Percentiles rank a stretch among this genome's conserved stretches.
Evolutionary conservation across 1,284 basidiomycete species (phyloP).

Genomic region (Ceratobasidium sp.): DNA sequence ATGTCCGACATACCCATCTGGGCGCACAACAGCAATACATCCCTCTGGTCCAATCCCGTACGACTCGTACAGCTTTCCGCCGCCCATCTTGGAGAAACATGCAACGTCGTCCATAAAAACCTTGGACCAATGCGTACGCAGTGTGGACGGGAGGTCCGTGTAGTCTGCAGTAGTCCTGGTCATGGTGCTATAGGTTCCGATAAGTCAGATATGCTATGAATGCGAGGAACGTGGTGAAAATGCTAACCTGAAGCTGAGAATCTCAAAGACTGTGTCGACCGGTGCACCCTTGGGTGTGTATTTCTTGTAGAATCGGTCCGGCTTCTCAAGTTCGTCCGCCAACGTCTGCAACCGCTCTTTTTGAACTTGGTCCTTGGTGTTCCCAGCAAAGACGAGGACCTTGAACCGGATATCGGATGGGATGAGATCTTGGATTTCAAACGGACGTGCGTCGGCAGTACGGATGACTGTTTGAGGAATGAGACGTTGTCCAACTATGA

Average conservation of each 20-base stretch:
- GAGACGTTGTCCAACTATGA: conserved; percentile 72
- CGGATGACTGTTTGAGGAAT: conserved; percentile 72
- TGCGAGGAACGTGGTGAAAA: neutral
- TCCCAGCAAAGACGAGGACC: conserved; percentile 76
- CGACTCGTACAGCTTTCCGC: conserved; percentile 67
- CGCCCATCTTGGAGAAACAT: conserved; percentile 58
- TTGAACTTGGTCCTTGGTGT: conserved; percentile 62
- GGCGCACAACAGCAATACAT: conserved; percentile 75
- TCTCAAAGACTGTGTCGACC: conserved; percentile 65
- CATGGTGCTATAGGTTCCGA: conserved; percentile 57
- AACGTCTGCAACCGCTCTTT: conserved; percentile 61
- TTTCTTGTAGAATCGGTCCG: conserved; percentile 60
- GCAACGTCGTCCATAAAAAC: conserved; percentile 65
- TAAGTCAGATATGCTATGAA: too few species aligned
- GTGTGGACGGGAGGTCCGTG: conserved; percentile 65
- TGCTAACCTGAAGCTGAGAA: conserved; percentile 64
- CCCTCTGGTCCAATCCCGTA: conserved; percentile 72
- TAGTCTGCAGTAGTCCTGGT: conserved; percentile 66
- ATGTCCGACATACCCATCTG: conserved; percentile 80
- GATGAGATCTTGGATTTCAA: conserved; percentile 77
- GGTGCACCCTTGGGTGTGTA: conserved; percentile 57
- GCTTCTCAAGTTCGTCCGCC: conserved; percentile 62
- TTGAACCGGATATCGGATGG: conserved; percentile 81
- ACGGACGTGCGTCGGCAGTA: conserved; percentile 72
- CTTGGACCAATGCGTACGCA: conserved; percentile 78